A percentile compares a stretch with the other conserved stretches of the same genome.
These are phyloP conservation scores for Pyrenochaeta sp. DNA, from an alignment of 2,329 filamentous ascomycete genomes.

Conservation along the genomic window DNA sequence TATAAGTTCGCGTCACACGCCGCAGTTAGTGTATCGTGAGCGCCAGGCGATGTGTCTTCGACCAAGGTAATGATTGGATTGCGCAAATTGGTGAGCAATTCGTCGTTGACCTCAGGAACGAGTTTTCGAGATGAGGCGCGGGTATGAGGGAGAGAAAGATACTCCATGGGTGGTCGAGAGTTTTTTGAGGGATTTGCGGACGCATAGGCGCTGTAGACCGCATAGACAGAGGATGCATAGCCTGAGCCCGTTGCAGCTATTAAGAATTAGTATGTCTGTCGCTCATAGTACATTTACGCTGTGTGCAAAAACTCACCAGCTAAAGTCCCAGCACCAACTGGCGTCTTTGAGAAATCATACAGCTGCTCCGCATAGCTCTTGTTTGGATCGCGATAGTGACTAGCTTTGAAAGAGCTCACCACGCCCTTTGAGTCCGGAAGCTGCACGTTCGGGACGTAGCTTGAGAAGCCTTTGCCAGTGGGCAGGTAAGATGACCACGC, in stretches of 20 bases:
- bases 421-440: constrained; percentile 50
- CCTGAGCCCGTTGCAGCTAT: constrained; percentile 57
- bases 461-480: constrained; percentile 58
- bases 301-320: constrained; percentile 41
- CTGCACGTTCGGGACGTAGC: constrained; percentile 54
- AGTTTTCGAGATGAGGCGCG: constrained; percentile 53
- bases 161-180: constrained; percentile 55
- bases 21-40: constrained; percentile 58
- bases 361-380: constrained; percentile 61
- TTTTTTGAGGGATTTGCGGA: constrained; percentile 41
- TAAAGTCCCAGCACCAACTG: constrained; percentile 58
- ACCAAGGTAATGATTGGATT: constrained; percentile 57
- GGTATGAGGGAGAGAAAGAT: constrained; percentile 57
- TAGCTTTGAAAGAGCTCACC: constrained; percentile 56
- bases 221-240: constrained; percentile 57
- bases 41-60: constrained; percentile 55
- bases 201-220: constrained; percentile 59
- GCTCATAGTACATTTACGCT: not conserved
- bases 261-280: not conserved
- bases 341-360: constrained; percentile 60
- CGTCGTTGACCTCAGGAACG: constrained; percentile 52
- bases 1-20: constrained; percentile 58
- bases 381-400: constrained; percentile 56
- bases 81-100: constrained; percentile 56
- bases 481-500: constrained; percentile 59